phyloP scores from a whole-genome alignment of 2,329 filamentous ascomycete species.

The Fusarium sp. region DNA sequence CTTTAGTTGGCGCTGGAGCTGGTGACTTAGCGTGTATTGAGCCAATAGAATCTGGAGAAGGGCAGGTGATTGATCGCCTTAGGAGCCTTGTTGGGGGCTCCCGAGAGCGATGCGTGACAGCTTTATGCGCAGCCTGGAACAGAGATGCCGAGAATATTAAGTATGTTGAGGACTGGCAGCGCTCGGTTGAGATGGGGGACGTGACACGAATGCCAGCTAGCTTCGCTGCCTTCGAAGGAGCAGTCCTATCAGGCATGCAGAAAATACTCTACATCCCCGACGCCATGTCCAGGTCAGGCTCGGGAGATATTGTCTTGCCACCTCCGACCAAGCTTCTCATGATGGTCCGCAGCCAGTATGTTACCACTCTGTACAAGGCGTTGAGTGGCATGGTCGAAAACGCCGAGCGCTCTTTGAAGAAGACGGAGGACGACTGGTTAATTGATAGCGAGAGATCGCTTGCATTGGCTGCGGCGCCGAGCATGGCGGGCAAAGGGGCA shows the following conservation, averaged over 20 bases:
- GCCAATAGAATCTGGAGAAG: conserved; percentile 66
- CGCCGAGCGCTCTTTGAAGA: conserved; percentile 77
- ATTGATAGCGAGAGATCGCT: conserved; percentile 56
- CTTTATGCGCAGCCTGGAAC: conserved; percentile 90
- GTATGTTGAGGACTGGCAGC: conserved; percentile 91
- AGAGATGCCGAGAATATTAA: conserved; percentile 93
- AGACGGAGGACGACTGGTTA: conserved; percentile 69
- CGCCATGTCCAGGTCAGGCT: conserved; percentile 76
- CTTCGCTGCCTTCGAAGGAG: conserved; percentile 85
- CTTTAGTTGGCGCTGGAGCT: conserved; percentile 84
- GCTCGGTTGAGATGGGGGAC: conserved; percentile 81
- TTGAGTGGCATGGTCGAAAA: conserved; percentile 97
- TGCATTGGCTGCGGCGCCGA: conserved; percentile 45
- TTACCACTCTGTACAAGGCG: conserved; percentile 91
- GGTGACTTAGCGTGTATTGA: conserved; percentile 82
- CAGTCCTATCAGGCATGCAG: conserved; percentile 85
- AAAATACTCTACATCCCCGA: conserved; percentile 95
- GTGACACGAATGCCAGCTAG: conserved; percentile 89
- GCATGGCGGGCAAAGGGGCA: conserved; percentile 54
- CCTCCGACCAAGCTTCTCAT: conserved; percentile 88
- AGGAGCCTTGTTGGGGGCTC: conserved; percentile 78
- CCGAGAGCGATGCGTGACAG: conserved; percentile 84
- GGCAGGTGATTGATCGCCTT: conserved; percentile 73
- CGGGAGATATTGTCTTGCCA: conserved; percentile 80
- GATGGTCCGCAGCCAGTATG: conserved; percentile 90